Evolutionary conservation across 73 alveolate genomes (phyloP).

Genomic region (Tetrahymena thermophila): DNA sequence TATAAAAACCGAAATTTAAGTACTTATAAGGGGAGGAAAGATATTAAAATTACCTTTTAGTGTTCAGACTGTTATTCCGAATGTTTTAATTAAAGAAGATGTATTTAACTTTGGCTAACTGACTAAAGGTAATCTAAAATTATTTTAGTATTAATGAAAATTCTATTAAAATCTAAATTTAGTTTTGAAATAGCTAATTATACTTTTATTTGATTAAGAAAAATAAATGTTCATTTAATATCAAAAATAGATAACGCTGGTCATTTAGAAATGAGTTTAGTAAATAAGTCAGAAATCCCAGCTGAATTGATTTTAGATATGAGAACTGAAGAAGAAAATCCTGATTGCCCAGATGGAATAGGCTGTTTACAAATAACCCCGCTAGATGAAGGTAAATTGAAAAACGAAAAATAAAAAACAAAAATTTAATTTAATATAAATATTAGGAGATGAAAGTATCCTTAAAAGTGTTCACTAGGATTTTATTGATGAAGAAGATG

Average conservation of each 20-base stretch:
- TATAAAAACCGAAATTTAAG: slow-evolving; percentile 79
- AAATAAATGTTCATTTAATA: too few relatives aligned
- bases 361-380: slow-evolving; percentile 33
- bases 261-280: slow-evolving; percentile 49
- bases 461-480: slow-evolving; percentile 57
- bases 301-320: slow-evolving; percentile 86
- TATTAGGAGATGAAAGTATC: slow-evolving; percentile 58
- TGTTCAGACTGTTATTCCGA: slow-evolving; percentile 89
- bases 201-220: too few relatives aligned
- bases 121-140: slow-evolving; percentile 31
- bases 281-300: slow-evolving; percentile 52
- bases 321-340: slow-evolving; percentile 84
- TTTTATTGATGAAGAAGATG: slow-evolving; percentile 77
- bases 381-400: slow-evolving; percentile 39
- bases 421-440: slow-evolving; percentile 25
- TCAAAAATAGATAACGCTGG: slow-evolving; percentile 33
- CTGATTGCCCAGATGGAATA: slow-evolving; percentile 62
- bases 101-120: slow-evolving; percentile 94
- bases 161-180: too few relatives aligned
- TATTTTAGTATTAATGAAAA: too few relatives aligned
- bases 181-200: too few relatives aligned
- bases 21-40: slow-evolving; percentile 93
- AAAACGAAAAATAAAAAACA: slow-evolving; percentile 44
- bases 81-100: slow-evolving; percentile 85
- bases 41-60: slow-evolving; percentile 74